A percentile compares a stretch with the other conserved stretches of the same genome.
Evolutionary conservation across 495 filamentous ascomycete genomes (phyloP).

Genomic region (Parmelia sp.): DNA sequence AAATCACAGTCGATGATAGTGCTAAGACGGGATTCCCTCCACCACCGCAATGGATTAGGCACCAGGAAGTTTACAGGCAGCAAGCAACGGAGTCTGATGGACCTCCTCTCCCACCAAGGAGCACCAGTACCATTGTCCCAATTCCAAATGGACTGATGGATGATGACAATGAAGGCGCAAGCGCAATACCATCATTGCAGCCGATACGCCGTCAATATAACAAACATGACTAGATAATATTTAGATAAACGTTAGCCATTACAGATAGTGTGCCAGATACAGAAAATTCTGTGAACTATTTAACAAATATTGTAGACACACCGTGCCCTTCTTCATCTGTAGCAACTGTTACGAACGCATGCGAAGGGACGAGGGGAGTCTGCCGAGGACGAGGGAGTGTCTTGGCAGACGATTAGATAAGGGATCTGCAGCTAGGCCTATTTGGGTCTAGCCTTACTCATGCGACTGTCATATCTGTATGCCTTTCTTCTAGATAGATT

Average conservation of each 20-base stretch:
- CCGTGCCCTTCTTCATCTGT: background rate
- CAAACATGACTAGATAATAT: background rate
- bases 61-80: background rate
- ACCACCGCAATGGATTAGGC: conserved; percentile 1
- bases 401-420: too few species aligned
- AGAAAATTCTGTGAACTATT: background rate
- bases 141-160: conserved; percentile 19
- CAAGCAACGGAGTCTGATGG: conserved; percentile 5
- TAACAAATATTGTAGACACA: background rate
- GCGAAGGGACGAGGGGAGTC: too few species aligned
- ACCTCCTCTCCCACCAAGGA: conserved; percentile 12
- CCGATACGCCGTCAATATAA: conserved; percentile 15
- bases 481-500: too few species aligned
- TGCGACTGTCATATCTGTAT: too few species aligned
- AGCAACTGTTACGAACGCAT: too few species aligned
- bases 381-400: too few species aligned
- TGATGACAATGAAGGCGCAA: conserved; percentile 23
- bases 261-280: background rate
- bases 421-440: too few species aligned
- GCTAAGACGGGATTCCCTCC: background rate
- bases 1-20: background rate
- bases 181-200: conserved; percentile 22
- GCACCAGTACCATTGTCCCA: background rate
- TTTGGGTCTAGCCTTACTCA: too few species aligned
- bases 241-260: background rate